phyloP scores from a whole-genome alignment of 768 basidiomycete species.

The Filobasidium floriforme region DNA sequence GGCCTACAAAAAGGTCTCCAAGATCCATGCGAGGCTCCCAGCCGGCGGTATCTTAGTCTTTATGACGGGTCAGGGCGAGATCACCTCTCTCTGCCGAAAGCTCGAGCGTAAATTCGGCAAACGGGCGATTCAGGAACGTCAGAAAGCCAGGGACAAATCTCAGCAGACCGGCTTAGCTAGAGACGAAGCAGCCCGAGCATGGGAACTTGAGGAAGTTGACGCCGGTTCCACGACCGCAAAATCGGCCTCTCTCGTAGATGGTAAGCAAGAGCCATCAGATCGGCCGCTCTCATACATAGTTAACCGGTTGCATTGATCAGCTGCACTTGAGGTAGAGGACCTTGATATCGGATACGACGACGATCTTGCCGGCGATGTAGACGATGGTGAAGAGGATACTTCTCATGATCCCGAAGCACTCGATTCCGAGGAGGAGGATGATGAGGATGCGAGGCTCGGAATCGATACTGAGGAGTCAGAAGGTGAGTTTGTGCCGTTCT shows the following conservation, averaged over 20 bases:
- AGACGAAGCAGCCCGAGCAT: conserved; percentile 21
- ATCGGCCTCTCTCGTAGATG: conserved; percentile 11
- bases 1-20: conserved; percentile 77
- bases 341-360: conserved; percentile 52
- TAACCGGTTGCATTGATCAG: neutral
- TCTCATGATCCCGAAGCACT: conserved; percentile 57
- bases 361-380: conserved; percentile 45
- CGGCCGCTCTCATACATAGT: no score
- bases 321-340: conserved; percentile 47
- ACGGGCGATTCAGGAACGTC: conserved; percentile 56
- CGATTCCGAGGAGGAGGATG: conserved; percentile 63
- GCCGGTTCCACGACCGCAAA: neutral
- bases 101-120: conserved; percentile 69
- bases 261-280: conserved; percentile 10
- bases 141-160: conserved; percentile 27
- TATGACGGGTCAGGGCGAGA: conserved; percentile 93
- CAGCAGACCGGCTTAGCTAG: neutral
- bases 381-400: conserved; percentile 58
- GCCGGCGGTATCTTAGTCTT: conserved; percentile 91
- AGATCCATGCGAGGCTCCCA: conserved; percentile 87
- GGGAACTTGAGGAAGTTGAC: conserved; percentile 20
- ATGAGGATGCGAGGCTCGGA: conserved; percentile 54
- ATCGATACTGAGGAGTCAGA: conserved; percentile 62
- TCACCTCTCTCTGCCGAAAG: conserved; percentile 70
- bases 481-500: conserved; percentile 32